These are phyloP conservation scores for Linum tenue DNA, from an alignment of 345 rosid species.

Conservation along the genomic window DNA sequence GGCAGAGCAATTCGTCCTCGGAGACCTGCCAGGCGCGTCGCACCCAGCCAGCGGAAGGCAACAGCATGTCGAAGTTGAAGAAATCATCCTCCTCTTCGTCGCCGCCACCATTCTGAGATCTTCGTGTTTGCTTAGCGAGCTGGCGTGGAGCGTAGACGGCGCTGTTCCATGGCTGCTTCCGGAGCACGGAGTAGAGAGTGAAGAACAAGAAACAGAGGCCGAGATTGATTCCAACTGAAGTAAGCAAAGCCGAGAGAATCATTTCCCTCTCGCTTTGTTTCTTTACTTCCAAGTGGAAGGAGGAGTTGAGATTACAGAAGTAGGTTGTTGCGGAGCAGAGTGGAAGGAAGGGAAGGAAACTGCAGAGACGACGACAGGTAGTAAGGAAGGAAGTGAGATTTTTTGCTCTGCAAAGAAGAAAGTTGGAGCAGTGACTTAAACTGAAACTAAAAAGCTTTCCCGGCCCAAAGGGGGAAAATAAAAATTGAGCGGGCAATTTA, in stretches of 20 bases:
- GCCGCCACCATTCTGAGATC: slow-evolving; percentile 14
- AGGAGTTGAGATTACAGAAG: no score
- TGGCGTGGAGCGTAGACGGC: slow-evolving; percentile 71
- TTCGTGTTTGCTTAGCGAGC: slow-evolving; percentile 27
- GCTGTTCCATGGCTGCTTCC: slow-evolving; percentile 64
- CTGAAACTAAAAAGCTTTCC: no score
- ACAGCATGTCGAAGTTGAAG: slow-evolving; percentile 60
- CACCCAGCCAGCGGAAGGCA: slow-evolving; percentile 87
- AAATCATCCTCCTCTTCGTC: slow-evolving; percentile 38
- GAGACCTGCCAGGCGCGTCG: slow-evolving; percentile 59
- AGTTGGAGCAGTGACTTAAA: no score
- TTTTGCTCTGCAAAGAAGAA: no score
- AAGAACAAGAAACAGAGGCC: slow-evolving; percentile 65
- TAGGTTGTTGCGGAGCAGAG: no score
- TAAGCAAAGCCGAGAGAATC: slow-evolving; percentile 87
- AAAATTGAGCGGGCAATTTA: no score
- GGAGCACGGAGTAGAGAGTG: slow-evolving; percentile 59
- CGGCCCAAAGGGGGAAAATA: no score
- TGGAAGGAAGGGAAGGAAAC: no score
- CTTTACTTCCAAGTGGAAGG: no score
- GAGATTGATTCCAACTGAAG: slow-evolving; percentile 80
- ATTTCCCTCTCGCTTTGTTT: slow-evolving; percentile 16
- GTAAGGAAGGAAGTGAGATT: no score
- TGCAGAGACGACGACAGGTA: no score
- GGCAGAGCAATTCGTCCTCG: slow-evolving; percentile 53